Conservation (phyloP, 2,329 filamentous ascomycete species). For the Diaporthe sp. region DNA sequence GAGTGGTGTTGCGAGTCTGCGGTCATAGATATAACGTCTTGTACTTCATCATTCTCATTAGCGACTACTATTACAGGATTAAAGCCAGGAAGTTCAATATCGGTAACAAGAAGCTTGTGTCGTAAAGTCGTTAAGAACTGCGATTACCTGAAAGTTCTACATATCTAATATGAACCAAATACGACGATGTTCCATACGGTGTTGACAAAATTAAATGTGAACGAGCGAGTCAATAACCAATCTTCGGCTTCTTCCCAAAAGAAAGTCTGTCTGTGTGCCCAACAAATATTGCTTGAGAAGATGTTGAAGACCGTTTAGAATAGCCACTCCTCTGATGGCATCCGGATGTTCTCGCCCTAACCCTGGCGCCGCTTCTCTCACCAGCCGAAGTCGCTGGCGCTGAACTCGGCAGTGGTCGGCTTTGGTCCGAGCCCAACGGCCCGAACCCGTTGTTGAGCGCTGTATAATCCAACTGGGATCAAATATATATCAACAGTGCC, state of each 20-base stretch:
- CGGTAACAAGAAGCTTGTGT: neutral
- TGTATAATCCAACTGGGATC: neutral
- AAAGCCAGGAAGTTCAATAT: too few species aligned
- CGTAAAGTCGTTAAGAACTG: neutral
- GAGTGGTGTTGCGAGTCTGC: neutral
- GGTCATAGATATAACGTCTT: too few species aligned
- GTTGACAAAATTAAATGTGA: neutral
- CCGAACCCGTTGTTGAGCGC: neutral
- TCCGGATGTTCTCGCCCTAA: neutral
- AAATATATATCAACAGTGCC: neutral
- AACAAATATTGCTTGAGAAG: neutral
- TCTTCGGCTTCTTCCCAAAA: neutral
- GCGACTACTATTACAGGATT: too few species aligned
- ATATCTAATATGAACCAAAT: neutral
- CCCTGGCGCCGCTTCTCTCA: neutral
- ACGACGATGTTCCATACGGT: too few species aligned
- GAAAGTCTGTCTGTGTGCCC: too few species aligned
- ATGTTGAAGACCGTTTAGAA: too few species aligned
- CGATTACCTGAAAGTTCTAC: neutral
- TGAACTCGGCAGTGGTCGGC: neutral
- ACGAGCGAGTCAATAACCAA: too few species aligned
- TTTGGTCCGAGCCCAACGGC: conserved; percentile 10
- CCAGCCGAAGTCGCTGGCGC: neutral
- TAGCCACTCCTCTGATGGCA: neutral
- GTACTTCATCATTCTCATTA: neutral